Base-by-base conservation (phyloP, 208 protist species). In the Acanthamoeba castellanii region DNA sequence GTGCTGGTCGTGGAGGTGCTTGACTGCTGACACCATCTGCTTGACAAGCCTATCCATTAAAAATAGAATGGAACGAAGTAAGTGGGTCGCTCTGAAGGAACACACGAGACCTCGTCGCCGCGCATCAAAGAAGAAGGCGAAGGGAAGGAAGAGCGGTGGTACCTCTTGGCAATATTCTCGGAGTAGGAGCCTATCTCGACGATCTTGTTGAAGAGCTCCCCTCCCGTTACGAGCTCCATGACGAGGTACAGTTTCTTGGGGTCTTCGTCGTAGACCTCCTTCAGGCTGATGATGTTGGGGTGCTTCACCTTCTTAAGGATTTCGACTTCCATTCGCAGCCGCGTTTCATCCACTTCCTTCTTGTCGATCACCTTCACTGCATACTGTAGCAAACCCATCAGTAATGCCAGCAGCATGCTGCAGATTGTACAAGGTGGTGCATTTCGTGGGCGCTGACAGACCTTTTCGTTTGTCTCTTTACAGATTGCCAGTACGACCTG, bases 141-240 rank as follows among this genome's bases (percentile, higher is more conserved):
- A 57, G 52, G 7, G 52, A 5, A 11, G 3, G 61, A 68, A 18
- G 7, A 5, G 52, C 52, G 52, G 52, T 5, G 52, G 52, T 57
- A 5, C 52, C 85, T 95, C 45, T 78, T 94, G 13, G 96, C 95
- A 47, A 96, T 92, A 14, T 82, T 90, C 68, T 97, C 97, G 20
- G 97, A 96, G 81, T 97, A 97, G 34, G 90, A 55, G 27, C 97
- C 97, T 66, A 64, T 94, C 50, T 96, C 93, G 32, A 97, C 90
- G 89, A 97, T 97, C 30, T 93, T 78, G 90, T 97, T 96, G 87
- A 97, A 97, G 14, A 97, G 85, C 84, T 97, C 97, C 52, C 64
- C 85, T 52, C 90, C 76, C 13, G 76, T 85, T 52, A 85, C 76
- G 14, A 94, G 59, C 70, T 94, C 90, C 64, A 94, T 78, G 90